Conservation (phyloP, 2,329 filamentous ascomycete genomes). For the Talaromyces sp. region DNA sequence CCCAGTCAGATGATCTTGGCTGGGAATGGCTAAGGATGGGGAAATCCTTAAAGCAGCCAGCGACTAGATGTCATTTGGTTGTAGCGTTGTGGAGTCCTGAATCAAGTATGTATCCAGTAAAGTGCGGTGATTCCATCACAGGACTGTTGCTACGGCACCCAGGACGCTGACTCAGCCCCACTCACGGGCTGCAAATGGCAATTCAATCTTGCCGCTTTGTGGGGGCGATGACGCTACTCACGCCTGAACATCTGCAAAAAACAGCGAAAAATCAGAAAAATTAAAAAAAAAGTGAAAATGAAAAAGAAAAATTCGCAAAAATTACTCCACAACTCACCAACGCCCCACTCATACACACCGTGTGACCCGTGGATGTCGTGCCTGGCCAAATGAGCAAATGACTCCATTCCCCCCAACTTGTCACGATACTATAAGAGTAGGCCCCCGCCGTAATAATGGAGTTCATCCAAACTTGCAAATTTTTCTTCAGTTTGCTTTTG, state of each 20-base stretch:
- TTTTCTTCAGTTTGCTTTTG: slow-evolving; percentile 2
- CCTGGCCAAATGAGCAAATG: slow-evolving; percentile 20
- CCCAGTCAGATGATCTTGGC: slow-evolving; percentile 38
- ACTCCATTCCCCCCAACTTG: slow-evolving; percentile 11
- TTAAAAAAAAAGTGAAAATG: slow-evolving; percentile 8
- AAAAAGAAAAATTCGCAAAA: slow-evolving; percentile 12
- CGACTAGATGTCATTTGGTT: too few relatives aligned
- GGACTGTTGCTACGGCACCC: slow-evolving; percentile 14
- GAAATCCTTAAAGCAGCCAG: slow-evolving; percentile 2
- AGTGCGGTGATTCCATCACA: background rate
- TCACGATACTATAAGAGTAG: slow-evolving; percentile 21
- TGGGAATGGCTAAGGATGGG: background rate
- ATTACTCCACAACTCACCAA: slow-evolving; percentile 18
- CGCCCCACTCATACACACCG: slow-evolving; percentile 14
- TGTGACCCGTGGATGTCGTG: slow-evolving; percentile 28
- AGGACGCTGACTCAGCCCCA: slow-evolving; percentile 10
- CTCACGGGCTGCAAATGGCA: background rate
- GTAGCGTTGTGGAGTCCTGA: background rate
- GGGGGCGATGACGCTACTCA: slow-evolving; percentile 15
- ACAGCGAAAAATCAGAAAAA: slow-evolving; percentile 10
- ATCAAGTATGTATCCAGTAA: slow-evolving; percentile 5
- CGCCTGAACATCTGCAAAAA: slow-evolving; percentile 5
- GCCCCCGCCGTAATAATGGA: slow-evolving; percentile 13
- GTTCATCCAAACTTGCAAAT: background rate
- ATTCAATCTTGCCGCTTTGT: slow-evolving; percentile 8